Percentiles rank a stretch among this genome's conserved stretches.
These are phyloP conservation scores for Acanthamoeba castellanii DNA, from an alignment of 208 protist species.

Conservation along the genomic window DNA sequence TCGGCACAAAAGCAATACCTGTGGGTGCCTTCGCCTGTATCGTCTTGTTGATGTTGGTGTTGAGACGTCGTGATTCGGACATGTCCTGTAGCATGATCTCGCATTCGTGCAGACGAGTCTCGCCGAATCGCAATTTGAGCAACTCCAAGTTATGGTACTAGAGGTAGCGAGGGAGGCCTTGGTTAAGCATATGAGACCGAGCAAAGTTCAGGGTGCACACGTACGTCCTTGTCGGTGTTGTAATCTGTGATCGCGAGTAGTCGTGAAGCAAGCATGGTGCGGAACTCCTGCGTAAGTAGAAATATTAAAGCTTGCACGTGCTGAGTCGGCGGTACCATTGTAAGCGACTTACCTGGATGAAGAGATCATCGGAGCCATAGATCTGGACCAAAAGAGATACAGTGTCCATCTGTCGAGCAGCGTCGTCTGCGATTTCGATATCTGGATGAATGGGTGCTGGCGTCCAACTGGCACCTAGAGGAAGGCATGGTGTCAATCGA, in stretches of 20 bases:
- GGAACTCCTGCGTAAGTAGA: constrained; percentile 6
- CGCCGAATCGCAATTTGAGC: constrained; percentile 65
- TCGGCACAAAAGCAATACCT: background rate
- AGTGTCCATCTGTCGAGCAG: constrained; percentile 35
- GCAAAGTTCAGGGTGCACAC: background rate
- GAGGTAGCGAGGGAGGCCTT: background rate
- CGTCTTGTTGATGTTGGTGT: constrained; percentile 42
- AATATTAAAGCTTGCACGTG: background rate
- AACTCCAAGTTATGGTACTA: constrained; percentile 41
- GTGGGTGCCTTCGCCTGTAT: background rate
- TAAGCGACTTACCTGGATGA: constrained; percentile 2
- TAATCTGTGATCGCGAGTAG: constrained; percentile 44
- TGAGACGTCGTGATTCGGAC: constrained; percentile 28
- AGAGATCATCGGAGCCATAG: constrained; percentile 57
- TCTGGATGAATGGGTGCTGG: constrained; percentile 40
- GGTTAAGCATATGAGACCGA: background rate
- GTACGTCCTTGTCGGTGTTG: constrained; percentile 67
- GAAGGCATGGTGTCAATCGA: background rate
- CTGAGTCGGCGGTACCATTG: background rate
- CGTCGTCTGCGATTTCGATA: constrained; percentile 43
- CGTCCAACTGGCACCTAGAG: constrained; percentile 8
- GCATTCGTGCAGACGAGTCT: constrained; percentile 58
- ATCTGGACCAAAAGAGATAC: constrained; percentile 51
- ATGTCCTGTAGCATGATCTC: constrained; percentile 71
- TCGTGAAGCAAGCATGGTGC: constrained; percentile 33